Evolutionary conservation across 2,329 filamentous ascomycete genomes (phyloP).

Genomic region (Trichophyton verrucosum): DNA sequence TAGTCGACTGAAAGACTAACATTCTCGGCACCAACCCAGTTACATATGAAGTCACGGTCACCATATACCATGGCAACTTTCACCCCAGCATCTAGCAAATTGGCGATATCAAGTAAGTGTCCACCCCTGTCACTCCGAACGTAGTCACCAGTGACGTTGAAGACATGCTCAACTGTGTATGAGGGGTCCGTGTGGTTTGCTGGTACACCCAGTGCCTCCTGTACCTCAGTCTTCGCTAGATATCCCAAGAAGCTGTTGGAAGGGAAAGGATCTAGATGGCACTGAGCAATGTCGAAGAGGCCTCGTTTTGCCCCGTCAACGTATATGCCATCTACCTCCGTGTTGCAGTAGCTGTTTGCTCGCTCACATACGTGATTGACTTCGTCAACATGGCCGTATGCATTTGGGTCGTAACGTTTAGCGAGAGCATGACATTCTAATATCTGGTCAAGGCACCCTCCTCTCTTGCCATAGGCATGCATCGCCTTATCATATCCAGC

Average conservation of each 20-base stretch:
- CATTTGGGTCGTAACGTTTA: constrained; percentile 37
- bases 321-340: constrained; percentile 40
- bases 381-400: constrained; percentile 33
- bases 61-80: constrained; percentile 62
- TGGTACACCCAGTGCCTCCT: constrained; percentile 44
- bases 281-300: constrained; percentile 47
- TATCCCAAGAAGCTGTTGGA: constrained; percentile 42
- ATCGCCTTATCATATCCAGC: constrained; percentile 39
- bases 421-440: constrained; percentile 39
- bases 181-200: constrained; percentile 45
- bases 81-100: constrained; percentile 48
- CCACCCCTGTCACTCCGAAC: constrained; percentile 41
- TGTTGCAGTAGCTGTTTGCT: constrained; percentile 40
- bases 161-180: constrained; percentile 33
- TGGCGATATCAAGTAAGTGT: constrained; percentile 47
- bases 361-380: constrained; percentile 35
- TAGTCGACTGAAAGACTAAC: constrained; percentile 51
- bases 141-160: constrained; percentile 47
- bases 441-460: constrained; percentile 46
- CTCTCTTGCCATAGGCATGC: constrained; percentile 34
- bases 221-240: constrained; percentile 46
- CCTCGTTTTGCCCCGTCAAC: constrained; percentile 39
- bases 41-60: constrained; percentile 46
- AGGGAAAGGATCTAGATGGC: constrained; percentile 41
- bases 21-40: constrained; percentile 59